phyloP scores from a whole-genome alignment of 148 eudicot genomes.

The Silene uniflora region DNA sequence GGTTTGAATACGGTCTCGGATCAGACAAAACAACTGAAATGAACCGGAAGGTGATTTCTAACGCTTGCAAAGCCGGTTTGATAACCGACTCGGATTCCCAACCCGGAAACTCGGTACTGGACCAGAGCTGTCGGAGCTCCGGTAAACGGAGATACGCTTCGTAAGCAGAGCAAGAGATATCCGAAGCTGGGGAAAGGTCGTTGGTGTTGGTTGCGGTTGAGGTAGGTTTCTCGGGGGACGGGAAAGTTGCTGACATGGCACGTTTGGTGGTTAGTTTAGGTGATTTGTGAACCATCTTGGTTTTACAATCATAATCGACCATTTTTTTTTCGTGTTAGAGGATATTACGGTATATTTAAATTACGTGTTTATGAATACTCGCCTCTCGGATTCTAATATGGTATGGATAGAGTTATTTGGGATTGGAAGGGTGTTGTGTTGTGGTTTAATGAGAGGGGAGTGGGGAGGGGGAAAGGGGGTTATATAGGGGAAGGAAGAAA shows the following conservation, averaged over 20 bases:
- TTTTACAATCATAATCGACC: constrained; percentile 65
- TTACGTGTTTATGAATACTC: too few species aligned
- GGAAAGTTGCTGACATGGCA: constrained; percentile 23
- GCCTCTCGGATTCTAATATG: background rate
- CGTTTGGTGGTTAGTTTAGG: constrained; percentile 35
- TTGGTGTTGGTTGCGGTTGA: background rate
- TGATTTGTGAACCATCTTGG: constrained; percentile 45
- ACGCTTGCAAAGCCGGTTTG: constrained; percentile 57
- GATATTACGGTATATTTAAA: too few species aligned
- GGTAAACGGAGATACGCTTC: constrained; percentile 63
- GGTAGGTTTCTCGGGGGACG: constrained; percentile 12
- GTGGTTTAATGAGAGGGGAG: background rate
- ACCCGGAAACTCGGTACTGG: constrained; percentile 37
- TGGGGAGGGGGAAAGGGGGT: background rate
- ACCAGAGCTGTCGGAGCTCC: constrained; percentile 55
- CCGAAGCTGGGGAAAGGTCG: constrained; percentile 49
- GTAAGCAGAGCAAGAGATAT: constrained; percentile 52
- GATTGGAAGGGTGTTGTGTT: background rate
- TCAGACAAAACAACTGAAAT: constrained; percentile 53
- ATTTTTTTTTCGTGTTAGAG: constrained; percentile 23
- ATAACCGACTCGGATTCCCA: constrained; percentile 59
- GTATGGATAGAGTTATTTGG: background rate
- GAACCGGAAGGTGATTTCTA: constrained; percentile 73
- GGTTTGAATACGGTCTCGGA: constrained; percentile 54
- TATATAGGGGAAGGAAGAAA: constrained; percentile 10